phyloP scores from a whole-genome alignment of 345 rosid species.

The Gossypium mustelinum region DNA sequence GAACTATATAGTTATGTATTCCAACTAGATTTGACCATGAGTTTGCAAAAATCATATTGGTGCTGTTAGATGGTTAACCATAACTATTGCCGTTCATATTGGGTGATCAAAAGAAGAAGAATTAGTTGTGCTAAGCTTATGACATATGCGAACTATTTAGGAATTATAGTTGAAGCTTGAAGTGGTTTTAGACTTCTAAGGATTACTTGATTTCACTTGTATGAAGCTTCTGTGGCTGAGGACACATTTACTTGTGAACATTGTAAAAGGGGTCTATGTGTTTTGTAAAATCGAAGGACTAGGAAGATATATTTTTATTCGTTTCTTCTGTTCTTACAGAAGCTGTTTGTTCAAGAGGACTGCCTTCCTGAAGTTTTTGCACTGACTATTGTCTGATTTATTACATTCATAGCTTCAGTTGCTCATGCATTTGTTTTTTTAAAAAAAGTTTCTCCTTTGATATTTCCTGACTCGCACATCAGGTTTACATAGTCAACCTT shows the following conservation, averaged over 20 bases:
- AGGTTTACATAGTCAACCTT: neutral
- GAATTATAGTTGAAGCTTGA: constrained; percentile 3
- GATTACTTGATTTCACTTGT: neutral
- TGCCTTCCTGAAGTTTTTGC: neutral
- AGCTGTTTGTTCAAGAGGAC: neutral
- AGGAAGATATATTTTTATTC: neutral
- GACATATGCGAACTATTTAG: neutral
- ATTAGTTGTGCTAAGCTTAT: too few species aligned
- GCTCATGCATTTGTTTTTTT: neutral
- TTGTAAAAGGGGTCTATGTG: neutral
- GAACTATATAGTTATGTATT: neutral
- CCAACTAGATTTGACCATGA: neutral
- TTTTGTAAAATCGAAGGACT: neutral
- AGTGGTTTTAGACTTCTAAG: constrained; percentile 4
- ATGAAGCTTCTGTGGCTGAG: neutral
- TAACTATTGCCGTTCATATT: neutral
- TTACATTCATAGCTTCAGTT: neutral
- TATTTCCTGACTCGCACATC: neutral
- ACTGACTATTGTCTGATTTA: neutral
- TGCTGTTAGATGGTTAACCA: neutral
- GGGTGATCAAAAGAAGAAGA: neutral
- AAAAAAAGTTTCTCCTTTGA: neutral
- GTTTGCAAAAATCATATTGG: neutral
- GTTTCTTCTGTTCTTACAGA: neutral
- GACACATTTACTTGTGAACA: neutral